phyloP scores from a whole-genome alignment of 345 rosid species.

The Erucastrum elatum region DNA sequence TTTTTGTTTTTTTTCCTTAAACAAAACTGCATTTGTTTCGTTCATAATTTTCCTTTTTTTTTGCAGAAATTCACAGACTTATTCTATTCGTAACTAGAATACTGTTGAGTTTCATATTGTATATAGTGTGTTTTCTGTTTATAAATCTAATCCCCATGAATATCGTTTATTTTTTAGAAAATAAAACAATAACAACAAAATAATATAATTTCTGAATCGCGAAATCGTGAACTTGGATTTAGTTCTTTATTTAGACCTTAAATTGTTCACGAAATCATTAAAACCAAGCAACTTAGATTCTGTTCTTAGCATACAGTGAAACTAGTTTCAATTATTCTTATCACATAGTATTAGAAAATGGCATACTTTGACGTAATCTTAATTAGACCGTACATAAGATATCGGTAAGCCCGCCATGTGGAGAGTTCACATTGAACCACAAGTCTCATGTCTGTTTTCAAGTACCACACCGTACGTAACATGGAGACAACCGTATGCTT shows the following conservation, averaged over 20 bases:
- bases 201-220: slow-evolving; percentile 20
- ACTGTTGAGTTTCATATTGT: no score
- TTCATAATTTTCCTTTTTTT: neutral
- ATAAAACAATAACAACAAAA: neutral
- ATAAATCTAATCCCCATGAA: neutral
- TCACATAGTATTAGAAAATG: slow-evolving; percentile 9
- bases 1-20: no score
- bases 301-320: slow-evolving; percentile 28
- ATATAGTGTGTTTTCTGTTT: neutral
- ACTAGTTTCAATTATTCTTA: neutral
- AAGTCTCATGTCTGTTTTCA: slow-evolving; percentile 24
- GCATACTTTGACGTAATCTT: slow-evolving; percentile 24
- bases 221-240: slow-evolving; percentile 29
- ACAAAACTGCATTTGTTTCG: neutral
- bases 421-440: slow-evolving; percentile 25
- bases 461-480: slow-evolving; percentile 44
- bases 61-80: neutral
- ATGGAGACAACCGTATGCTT: slow-evolving; percentile 42
- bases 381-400: slow-evolving; percentile 32
- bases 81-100: no score
- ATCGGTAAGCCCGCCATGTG: slow-evolving; percentile 27
- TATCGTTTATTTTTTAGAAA: neutral
- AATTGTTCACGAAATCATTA: slow-evolving; percentile 17
- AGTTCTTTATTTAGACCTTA: slow-evolving; percentile 23
- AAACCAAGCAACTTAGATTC: slow-evolving; percentile 31